A percentile compares a stretch with the other conserved stretches of the same genome.
phyloP scores from a whole-genome alignment of 2,329 filamentous ascomycete species.

The Harringtonia aguacate region DNA sequence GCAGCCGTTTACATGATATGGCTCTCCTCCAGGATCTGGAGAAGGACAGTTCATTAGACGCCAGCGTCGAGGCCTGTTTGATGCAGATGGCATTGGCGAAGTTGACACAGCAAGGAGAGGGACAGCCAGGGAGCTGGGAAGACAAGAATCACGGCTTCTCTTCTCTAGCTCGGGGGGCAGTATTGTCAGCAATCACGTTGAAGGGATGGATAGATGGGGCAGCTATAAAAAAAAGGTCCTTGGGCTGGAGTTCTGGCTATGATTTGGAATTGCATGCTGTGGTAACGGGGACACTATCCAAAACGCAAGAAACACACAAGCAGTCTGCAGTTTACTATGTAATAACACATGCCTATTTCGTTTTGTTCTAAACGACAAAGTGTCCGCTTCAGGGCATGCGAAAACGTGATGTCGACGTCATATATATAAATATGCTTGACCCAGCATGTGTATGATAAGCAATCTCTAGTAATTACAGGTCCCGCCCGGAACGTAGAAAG shows the following conservation, averaged over 20 bases:
- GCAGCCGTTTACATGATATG: too few relatives aligned
- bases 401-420: too few relatives aligned
- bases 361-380: slow-evolving; percentile 1
- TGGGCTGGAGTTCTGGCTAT: slow-evolving; percentile 13
- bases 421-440: too few relatives aligned
- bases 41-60: too few relatives aligned
- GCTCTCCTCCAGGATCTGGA: too few relatives aligned
- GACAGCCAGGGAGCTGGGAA: neutral
- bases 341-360: slow-evolving; percentile 7
- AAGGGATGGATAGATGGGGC: neutral
- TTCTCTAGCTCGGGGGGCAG: too few relatives aligned
- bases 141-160: neutral
- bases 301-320: slow-evolving; percentile 3
- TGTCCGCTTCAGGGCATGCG: too few relatives aligned
- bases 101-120: too few relatives aligned
- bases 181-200: neutral
- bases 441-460: neutral
- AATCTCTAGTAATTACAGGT: slow-evolving; percentile 1
- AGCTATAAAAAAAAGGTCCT: neutral
- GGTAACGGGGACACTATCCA: neutral
- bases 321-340: slow-evolving; percentile 5
- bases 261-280: slow-evolving; percentile 8
- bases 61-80: too few relatives aligned
- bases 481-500: neutral
- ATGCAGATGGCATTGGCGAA: too few relatives aligned